Percentiles rank a stretch among this genome's conserved stretches.
Evolutionary conservation across 805 yeast species (phyloP).

Genomic region (Candida suzukii): DNA sequence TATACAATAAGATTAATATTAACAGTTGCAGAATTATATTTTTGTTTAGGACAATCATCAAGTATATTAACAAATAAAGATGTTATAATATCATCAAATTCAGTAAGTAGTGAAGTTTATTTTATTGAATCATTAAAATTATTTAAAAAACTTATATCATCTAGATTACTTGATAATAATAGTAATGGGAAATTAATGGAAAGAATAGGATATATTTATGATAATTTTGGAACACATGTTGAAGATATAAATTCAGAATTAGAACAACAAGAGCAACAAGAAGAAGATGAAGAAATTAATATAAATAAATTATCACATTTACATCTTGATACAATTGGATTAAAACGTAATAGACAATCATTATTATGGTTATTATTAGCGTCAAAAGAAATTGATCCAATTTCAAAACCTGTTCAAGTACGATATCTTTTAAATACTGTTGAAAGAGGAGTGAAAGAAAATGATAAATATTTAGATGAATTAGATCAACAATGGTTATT

Average conservation of each 20-base stretch:
- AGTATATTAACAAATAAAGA: conserved; percentile 21
- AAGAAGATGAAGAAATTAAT: conserved; percentile 30
- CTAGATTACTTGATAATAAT: conserved; percentile 36
- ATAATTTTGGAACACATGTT: conserved; percentile 8
- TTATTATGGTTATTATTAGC: conserved; percentile 73
- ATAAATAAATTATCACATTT: conserved; percentile 25
- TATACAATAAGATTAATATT: conserved; percentile 66
- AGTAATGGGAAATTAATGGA: conserved; percentile 31
- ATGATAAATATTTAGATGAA: too few relatives aligned
- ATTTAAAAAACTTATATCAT: conserved; percentile 36
- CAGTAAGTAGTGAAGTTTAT: conserved; percentile 32
- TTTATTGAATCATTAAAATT: conserved; percentile 39
- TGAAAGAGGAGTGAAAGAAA: too few relatives aligned
- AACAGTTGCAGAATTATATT: conserved; percentile 63
- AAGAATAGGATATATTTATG: conserved; percentile 27
- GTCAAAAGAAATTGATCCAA: conserved; percentile 58
- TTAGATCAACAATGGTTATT: conserved; percentile 17
- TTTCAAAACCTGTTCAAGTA: conserved; percentile 18
- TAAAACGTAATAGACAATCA: conserved; percentile 63
- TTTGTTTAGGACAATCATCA: conserved; percentile 34
- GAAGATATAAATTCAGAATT: not conserved
- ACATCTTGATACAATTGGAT: conserved; percentile 38
- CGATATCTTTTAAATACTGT: conserved; percentile 16
- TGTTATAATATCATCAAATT: not conserved
- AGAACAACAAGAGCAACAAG: conserved; percentile 9